Conservation (phyloP, 2,329 filamentous ascomycete species). For the Fusarium sp. region DNA sequence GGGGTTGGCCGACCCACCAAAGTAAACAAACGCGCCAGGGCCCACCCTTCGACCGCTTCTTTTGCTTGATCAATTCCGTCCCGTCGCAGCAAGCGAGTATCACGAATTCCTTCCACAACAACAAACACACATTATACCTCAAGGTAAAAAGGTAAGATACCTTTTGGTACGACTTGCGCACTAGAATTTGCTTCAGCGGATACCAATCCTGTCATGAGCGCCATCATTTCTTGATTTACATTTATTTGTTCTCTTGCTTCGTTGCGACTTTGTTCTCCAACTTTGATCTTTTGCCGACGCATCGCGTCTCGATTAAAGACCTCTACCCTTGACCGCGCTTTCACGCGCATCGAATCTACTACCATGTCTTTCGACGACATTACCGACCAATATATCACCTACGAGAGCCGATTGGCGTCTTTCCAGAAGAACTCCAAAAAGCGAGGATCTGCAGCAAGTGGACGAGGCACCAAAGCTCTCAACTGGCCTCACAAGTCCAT, state of each 20-base stretch:
- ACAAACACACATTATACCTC: conserved; percentile 11
- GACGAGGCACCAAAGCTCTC: conserved; percentile 63
- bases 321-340: conserved; percentile 32
- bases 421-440: conserved; percentile 79
- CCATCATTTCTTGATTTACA: conserved; percentile 26
- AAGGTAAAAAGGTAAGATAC: not conserved
- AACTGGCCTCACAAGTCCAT: conserved; percentile 79
- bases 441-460: conserved; percentile 73
- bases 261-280: conserved; percentile 18
- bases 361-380: conserved; percentile 52
- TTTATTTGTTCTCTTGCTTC: conserved; percentile 8
- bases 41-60: conserved; percentile 30
- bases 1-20: conserved; percentile 37
- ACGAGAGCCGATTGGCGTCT: conserved; percentile 81
- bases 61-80: conserved; percentile 21
- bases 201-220: conserved; percentile 36
- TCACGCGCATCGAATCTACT: conserved; percentile 36
- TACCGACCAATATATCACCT: conserved; percentile 67
- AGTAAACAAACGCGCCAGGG: conserved; percentile 54
- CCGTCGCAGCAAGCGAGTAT: conserved; percentile 16
- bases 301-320: conserved; percentile 35
- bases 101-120: conserved; percentile 37
- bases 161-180: conserved; percentile 14
- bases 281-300: conserved; percentile 15
- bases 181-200: conserved; percentile 6